Base-by-base conservation (phyloP, 306 rosid species). In the Casuarina cunninghamiana region DNA sequence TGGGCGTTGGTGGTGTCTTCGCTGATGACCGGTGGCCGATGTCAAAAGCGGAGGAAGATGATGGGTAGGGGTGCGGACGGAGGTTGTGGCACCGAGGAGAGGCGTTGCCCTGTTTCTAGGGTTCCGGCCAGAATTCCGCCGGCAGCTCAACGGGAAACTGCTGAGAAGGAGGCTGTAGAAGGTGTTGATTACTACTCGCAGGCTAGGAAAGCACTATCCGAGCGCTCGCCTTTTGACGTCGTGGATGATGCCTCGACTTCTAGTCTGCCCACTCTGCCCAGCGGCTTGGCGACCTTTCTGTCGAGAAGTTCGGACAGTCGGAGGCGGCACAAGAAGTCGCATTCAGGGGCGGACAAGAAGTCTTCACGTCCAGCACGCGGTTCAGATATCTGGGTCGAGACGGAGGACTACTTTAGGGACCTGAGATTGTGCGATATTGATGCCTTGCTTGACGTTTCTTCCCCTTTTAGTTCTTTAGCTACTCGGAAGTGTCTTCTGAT, bases 11-110 rank as follows among this genome's bases (percentile, higher is more conserved):
- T 87, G 78, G 82, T 87, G 60, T 86, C 83, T 82, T 87, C 81
- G 99, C 86, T 80, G 85, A 93, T 96, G 98, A 91, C 91, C 83
- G 94, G 86, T 71, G 88, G 55, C 75, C 88, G 88, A 93, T 96
- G 94, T 85, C 89, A 83, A 85, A 91, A 84, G 84, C 77, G 81
- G 84, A 79, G 67, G 89, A 82, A 77, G 74, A 86, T 81, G 96
- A 83, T 80, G 86, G 90, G 88, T 76, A 75, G 84, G 85, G 91
- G 89, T 77, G 87, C 80, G 78, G 87, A 80, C 61, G 81, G 83
- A 41, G 87, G 81, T 68, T 77, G 84, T 51, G 80, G 90, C 71
- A 77, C 89, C 71, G 86, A 82, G 82, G 89, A 85, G 78, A 74
- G 81, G 86, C 77, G 89, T 16, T 77, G 79, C 50, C 81, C 86